Evolutionary conservation across 2,329 filamentous ascomycete species (phyloP).

Genomic region (Aureobasidium lini): DNA sequence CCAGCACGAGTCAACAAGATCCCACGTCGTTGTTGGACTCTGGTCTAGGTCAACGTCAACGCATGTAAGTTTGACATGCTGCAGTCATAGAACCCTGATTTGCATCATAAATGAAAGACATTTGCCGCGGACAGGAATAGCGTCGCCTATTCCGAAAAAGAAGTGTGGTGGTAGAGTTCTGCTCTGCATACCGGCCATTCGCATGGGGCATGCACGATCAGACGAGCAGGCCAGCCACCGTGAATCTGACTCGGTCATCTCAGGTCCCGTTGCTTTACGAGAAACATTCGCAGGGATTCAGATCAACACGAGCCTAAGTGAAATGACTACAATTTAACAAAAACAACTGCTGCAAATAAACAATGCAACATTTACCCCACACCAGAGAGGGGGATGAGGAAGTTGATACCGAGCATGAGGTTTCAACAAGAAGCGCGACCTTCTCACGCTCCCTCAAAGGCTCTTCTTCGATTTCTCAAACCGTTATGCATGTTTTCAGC

Average conservation of each 20-base stretch:
- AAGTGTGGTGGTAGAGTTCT: not conserved
- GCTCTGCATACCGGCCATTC: not conserved
- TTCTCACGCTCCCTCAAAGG: too few relatives aligned
- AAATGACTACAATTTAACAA: not conserved
- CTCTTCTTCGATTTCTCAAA: too few relatives aligned
- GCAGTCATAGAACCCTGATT: not conserved
- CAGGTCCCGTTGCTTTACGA: not conserved
- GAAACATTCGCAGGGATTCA: not conserved
- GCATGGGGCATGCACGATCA: not conserved
- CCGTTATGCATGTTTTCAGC: too few relatives aligned
- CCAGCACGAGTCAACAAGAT: not conserved
- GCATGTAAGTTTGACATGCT: not conserved
- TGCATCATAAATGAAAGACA: not conserved
- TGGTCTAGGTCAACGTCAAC: not conserved
- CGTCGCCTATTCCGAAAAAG: not conserved
- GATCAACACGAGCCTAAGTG: not conserved
- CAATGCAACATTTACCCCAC: not conserved
- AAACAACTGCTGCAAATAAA: not conserved
- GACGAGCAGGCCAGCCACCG: not conserved
- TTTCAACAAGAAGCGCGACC: too few relatives aligned
- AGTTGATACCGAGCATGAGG: too few relatives aligned
- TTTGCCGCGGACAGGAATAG: not conserved
- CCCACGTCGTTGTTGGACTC: not conserved
- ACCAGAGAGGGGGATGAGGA: too few relatives aligned
- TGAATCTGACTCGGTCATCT: not conserved